A percentile compares a stretch with the other conserved stretches of the same genome.
phyloP scores from a whole-genome alignment of 2,329 filamentous ascomycete genomes.

The Lecanicillium sp. region DNA sequence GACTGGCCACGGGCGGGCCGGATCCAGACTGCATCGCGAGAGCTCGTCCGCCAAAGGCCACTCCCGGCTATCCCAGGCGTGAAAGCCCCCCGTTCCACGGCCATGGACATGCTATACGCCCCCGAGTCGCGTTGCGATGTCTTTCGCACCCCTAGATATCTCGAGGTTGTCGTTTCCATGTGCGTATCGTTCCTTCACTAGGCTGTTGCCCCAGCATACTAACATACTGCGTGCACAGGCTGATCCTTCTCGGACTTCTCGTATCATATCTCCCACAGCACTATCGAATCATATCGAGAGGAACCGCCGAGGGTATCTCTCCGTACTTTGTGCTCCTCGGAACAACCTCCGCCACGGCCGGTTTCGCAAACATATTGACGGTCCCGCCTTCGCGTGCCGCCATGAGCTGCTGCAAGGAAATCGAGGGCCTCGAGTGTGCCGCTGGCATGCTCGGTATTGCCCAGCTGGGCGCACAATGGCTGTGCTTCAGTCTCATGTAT shows the following conservation, averaged over 20 bases:
- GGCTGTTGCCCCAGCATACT: slow-evolving; percentile 12
- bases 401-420: slow-evolving; percentile 76
- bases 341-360: slow-evolving; percentile 79
- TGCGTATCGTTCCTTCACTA: slow-evolving; percentile 25
- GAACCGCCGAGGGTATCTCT: slow-evolving; percentile 88
- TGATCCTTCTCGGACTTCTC: slow-evolving; percentile 83
- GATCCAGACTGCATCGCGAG: slow-evolving; percentile 1
- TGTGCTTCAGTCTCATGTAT: slow-evolving; percentile 87
- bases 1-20: slow-evolving; percentile 1
- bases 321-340: slow-evolving; percentile 95
- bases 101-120: slow-evolving; percentile 16
- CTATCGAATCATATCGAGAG: slow-evolving; percentile 77
- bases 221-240: slow-evolving; percentile 29
- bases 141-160: slow-evolving; percentile 46
- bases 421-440: slow-evolving; percentile 76
- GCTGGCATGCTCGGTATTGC: slow-evolving; percentile 82
- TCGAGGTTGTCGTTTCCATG: slow-evolving; percentile 53
- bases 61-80: slow-evolving; percentile 7
- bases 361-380: slow-evolving; percentile 87
- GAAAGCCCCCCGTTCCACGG: not conserved
- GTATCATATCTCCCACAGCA: slow-evolving; percentile 94
- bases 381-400: slow-evolving; percentile 78
- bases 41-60: slow-evolving; percentile 2
- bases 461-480: slow-evolving; percentile 88
- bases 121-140: slow-evolving; percentile 36